These are phyloP conservation scores for Microthyrium microscopicum DNA, from an alignment of 2,329 filamentous ascomycete species.

Conservation along the genomic window DNA sequence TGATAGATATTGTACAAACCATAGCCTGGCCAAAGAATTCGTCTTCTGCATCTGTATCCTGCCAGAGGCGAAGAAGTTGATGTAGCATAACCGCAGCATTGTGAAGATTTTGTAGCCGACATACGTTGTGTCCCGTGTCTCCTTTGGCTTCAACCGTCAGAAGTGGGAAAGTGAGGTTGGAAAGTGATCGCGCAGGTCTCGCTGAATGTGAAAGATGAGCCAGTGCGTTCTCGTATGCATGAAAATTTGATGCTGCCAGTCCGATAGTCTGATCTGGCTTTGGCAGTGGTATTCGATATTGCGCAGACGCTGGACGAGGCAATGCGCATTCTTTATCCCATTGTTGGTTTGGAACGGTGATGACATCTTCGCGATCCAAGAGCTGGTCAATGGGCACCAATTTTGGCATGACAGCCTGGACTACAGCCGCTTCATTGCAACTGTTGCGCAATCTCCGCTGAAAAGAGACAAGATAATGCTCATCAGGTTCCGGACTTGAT, in stretches of 20 bases:
- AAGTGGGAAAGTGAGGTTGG: conserved; percentile 2
- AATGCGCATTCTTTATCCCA: conserved; percentile 3
- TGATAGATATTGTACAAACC: conserved; percentile 2
- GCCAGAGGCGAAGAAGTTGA: conserved; percentile 2
- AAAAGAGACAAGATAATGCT: not conserved
- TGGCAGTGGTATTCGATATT: conserved; percentile 2
- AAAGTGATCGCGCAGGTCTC: not conserved
- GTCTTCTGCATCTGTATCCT: not conserved
- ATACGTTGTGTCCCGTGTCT: conserved; percentile 3
- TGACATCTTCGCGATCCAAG: not conserved
- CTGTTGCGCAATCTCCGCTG: not conserved
- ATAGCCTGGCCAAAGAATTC: not conserved
- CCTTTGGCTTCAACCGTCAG: conserved; percentile 4
- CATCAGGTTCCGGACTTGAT: conserved; percentile 1
- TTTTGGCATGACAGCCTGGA: conserved; percentile 2
- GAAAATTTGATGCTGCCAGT: not conserved
- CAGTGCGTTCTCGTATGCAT: not conserved
- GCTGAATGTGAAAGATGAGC: conserved; percentile 1
- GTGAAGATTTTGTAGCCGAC: conserved; percentile 2
- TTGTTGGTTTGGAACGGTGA: conserved; percentile 4
- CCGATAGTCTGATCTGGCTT: conserved; percentile 5
- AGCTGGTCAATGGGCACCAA: conserved; percentile 1
- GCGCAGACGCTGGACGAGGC: not conserved
- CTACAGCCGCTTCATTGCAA: conserved; percentile 3
- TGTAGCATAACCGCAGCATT: conserved; percentile 5